Percentiles rank a stretch among this genome's conserved stretches.
Evolutionary conservation across 2,329 filamentous ascomycete genomes (phyloP).

Genomic region (Tympanopsis confertula): DNA sequence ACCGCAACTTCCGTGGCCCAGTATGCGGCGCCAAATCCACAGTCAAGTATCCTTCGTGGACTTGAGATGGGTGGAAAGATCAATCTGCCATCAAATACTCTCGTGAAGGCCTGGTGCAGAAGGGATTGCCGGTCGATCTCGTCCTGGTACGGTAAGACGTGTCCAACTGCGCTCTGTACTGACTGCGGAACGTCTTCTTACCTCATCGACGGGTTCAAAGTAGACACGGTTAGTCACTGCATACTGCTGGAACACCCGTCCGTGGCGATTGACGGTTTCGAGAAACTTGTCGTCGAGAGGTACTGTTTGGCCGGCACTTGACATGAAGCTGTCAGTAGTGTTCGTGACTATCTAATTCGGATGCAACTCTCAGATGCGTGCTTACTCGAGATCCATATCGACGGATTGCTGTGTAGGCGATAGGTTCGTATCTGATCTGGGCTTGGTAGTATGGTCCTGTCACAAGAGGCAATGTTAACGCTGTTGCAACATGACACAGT

Average conservation of each 20-base stretch:
- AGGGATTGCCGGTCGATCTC: conserved; percentile 55
- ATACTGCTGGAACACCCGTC: conserved; percentile 56
- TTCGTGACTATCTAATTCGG: neutral
- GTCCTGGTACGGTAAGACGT: conserved; percentile 30
- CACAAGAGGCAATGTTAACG: too few relatives aligned
- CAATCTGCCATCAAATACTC: conserved; percentile 53
- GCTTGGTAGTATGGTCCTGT: too few relatives aligned
- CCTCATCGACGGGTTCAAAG: conserved; percentile 62
- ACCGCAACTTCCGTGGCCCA: conserved; percentile 63
- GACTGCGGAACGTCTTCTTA: conserved; percentile 19
- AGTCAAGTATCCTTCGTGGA: conserved; percentile 54
- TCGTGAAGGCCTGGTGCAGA: conserved; percentile 50
- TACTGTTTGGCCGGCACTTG: conserved; percentile 14
- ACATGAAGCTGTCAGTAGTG: neutral
- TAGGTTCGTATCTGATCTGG: too few relatives aligned
- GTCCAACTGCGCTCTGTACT: conserved; percentile 5
- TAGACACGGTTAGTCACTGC: conserved; percentile 53
- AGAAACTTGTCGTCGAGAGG: conserved; percentile 44
- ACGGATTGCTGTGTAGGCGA: too few relatives aligned
- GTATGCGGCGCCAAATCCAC: conserved; percentile 58
- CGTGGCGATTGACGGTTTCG: conserved; percentile 47
- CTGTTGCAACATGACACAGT: too few relatives aligned
- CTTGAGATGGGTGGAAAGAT: conserved; percentile 57
- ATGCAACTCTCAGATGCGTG: neutral
- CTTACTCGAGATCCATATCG: neutral